Evolutionary conservation across 306 rosid genomes (phyloP).

Genomic region (Astragalus membranaceus): DNA sequence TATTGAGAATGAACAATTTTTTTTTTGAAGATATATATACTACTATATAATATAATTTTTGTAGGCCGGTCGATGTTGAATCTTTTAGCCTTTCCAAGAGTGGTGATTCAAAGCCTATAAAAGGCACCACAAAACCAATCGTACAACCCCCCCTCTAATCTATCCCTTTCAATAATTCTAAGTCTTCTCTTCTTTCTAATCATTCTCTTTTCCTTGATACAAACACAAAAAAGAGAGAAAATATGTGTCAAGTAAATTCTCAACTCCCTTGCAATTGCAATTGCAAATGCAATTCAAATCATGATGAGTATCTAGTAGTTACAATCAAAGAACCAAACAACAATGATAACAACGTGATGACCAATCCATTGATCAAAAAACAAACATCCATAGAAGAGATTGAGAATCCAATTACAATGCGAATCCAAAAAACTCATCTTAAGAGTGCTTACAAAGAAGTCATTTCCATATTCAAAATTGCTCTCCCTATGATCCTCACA

Average conservation of each 20-base stretch:
- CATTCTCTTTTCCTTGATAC: neutral
- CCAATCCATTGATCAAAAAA: slow-evolving; percentile 34
- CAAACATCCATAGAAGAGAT: neutral
- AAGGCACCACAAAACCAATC: neutral
- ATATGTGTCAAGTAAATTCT: slow-evolving; percentile 11
- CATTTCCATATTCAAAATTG: slow-evolving; percentile 48
- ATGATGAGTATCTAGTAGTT: neutral
- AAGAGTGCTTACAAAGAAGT: slow-evolving; percentile 32
- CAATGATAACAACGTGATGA: slow-evolving; percentile 5
- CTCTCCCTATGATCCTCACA: slow-evolving; percentile 79
- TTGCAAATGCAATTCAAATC: slow-evolving; percentile 7
- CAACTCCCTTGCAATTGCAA: neutral
- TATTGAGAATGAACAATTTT: neutral
- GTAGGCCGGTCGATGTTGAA: slow-evolving; percentile 13
- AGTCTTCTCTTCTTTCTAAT: neutral
- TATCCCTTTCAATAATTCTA: neutral
- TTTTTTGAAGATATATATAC: neutral
- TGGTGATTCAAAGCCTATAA: slow-evolving; percentile 37
- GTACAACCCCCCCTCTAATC: neutral
- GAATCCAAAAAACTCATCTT: slow-evolving; percentile 26
- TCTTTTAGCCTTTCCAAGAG: slow-evolving; percentile 17
- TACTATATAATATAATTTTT: neutral
- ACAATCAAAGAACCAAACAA: slow-evolving; percentile 1
- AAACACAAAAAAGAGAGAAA: neutral
- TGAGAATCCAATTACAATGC: neutral